Evolutionary conservation across 179 eudicot genomes (phyloP).

Genomic region (Sideroxylon spinosum): DNA sequence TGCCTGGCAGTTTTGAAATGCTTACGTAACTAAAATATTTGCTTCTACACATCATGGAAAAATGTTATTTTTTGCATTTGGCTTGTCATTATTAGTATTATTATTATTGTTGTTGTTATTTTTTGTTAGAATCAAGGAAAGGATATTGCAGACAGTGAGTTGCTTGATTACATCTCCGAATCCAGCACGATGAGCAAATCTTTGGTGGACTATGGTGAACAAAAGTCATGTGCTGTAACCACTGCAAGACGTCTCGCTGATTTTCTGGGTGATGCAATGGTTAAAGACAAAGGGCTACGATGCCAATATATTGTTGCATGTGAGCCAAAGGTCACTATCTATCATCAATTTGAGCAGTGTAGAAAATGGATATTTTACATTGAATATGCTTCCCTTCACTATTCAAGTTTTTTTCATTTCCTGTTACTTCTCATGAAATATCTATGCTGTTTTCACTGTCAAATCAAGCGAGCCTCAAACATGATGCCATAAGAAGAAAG

Average conservation of each 20-base stretch:
- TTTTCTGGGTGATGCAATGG: constrained; percentile 97
- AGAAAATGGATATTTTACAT: not conserved
- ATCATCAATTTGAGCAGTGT: constrained; percentile 1
- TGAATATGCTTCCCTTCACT: not conserved
- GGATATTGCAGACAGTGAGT: constrained; percentile 89
- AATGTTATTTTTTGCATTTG: constrained; percentile 1
- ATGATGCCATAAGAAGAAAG: not conserved
- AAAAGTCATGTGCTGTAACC: constrained; percentile 98
- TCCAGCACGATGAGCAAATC: constrained; percentile 99
- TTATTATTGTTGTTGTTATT: too few species aligned
- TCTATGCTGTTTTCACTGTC: not conserved
- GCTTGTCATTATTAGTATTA: not conserved
- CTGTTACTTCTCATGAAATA: not conserved
- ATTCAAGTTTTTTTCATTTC: not conserved
- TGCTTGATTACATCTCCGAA: constrained; percentile 94
- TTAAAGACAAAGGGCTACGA: constrained; percentile 92
- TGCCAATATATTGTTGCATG: constrained; percentile 95
- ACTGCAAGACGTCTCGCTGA: constrained; percentile 96
- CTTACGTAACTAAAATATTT: not conserved
- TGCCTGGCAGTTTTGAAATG: constrained; percentile 5
- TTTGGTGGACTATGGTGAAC: constrained; percentile 88
- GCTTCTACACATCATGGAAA: not conserved
- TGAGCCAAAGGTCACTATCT: constrained; percentile 75
- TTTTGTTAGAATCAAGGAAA: constrained; percentile 76
- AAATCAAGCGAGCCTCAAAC: not conserved